phyloP scores from a whole-genome alignment of 306 rosid species.

The Quercus parvula region DNA sequence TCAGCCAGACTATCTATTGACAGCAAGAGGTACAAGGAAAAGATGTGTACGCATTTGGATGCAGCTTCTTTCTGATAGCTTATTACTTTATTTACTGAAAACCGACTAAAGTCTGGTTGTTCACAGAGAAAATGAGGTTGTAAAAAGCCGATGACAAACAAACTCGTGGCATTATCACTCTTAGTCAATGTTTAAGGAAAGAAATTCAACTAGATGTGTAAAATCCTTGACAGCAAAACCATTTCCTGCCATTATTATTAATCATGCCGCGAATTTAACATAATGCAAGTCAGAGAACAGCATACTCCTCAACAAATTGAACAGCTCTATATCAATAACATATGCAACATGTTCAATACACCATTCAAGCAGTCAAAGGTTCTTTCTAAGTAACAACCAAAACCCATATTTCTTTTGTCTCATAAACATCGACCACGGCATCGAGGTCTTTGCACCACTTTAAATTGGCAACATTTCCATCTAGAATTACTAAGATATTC shows the following conservation, averaged over 20 bases:
- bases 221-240: neutral
- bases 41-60: neutral
- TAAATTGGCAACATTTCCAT: neutral
- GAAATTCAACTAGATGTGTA: neutral
- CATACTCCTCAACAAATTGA: neutral
- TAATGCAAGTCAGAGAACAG: neutral
- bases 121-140: no score
- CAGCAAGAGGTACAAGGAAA: neutral
- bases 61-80: no score
- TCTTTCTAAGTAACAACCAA: neutral
- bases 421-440: neutral
- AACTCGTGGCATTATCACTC: neutral
- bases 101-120: no score
- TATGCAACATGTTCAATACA: neutral
- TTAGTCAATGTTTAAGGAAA: neutral
- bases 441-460: neutral
- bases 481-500: neutral
- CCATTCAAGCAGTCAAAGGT: no score
- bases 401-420: neutral
- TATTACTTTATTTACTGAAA: no score
- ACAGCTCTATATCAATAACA: neutral
- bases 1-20: neutral
- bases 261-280: neutral
- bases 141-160: no score
- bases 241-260: neutral